phyloP scores from a whole-genome alignment of 305 asterid species.

The Plantago coronopus region DNA sequence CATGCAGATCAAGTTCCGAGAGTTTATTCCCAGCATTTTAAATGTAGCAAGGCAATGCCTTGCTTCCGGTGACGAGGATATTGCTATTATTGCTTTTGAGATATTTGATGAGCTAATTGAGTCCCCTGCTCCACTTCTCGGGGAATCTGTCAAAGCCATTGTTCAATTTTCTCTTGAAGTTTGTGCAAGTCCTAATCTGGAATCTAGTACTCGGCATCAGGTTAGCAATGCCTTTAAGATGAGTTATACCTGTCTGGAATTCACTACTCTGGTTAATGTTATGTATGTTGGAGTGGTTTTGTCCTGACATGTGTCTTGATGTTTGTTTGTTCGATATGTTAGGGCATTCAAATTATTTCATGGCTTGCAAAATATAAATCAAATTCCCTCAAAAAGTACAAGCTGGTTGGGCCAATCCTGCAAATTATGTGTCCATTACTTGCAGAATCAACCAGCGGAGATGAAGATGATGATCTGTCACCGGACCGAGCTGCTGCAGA shows the following conservation, averaged over 20 bases:
- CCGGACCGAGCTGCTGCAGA: slow-evolving; percentile 99
- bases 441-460: slow-evolving; percentile 71
- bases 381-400: slow-evolving; percentile 90
- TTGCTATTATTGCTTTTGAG: slow-evolving; percentile 93
- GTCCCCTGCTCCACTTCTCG: slow-evolving; percentile 99
- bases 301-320: slow-evolving; percentile 23
- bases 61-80: slow-evolving; percentile 97
- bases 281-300: slow-evolving; percentile 7
- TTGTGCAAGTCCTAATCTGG: slow-evolving; percentile 79
- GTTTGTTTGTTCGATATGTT: slow-evolving; percentile 28
- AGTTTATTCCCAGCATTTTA: slow-evolving; percentile 94
- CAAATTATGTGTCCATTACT: slow-evolving; percentile 97
- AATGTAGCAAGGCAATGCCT: slow-evolving; percentile 94
- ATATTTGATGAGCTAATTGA: slow-evolving; percentile 97
- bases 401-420: slow-evolving; percentile 88
- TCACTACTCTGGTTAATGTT: slow-evolving; percentile 11
- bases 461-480: slow-evolving; percentile 94
- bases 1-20: slow-evolving; percentile 83
- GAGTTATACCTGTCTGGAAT: slow-evolving; percentile 11
- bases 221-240: slow-evolving; percentile 37
- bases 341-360: slow-evolving; percentile 98
- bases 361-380: slow-evolving; percentile 95
- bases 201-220: slow-evolving; percentile 94
- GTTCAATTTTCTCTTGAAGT: slow-evolving; percentile 98
- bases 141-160: slow-evolving; percentile 90